phyloP scores from a whole-genome alignment of 2,329 filamentous ascomycete species.

The Scedosporium minutisporum region DNA sequence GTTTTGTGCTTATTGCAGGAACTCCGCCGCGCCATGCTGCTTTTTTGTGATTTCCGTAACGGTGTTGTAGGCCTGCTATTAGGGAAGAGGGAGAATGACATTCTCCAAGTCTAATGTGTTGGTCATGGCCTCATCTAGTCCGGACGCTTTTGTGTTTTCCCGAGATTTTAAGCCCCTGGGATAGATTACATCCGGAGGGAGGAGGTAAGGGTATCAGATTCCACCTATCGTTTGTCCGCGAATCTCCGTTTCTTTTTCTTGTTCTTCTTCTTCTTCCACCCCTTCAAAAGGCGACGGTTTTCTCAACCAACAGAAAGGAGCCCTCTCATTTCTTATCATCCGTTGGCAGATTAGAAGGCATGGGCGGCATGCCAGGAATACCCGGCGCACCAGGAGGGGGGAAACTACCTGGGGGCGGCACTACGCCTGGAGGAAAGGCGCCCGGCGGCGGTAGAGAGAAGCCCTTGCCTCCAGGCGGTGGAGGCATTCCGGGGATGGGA shows the following conservation, averaged over 20 bases:
- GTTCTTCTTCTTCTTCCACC: neutral
- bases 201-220: neutral
- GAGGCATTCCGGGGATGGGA: slow-evolving; percentile 14
- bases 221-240: neutral
- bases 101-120: neutral
- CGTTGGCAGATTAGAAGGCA: neutral
- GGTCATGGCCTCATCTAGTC: neutral
- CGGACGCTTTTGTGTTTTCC: neutral
- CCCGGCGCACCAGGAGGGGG: slow-evolving; percentile 12
- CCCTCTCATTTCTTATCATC: neutral
- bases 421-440: neutral
- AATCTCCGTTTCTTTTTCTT: neutral
- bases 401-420: slow-evolving; percentile 15
- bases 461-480: slow-evolving; percentile 17
- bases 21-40: neutral
- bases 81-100: neutral
- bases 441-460: slow-evolving; percentile 15
- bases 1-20: neutral
- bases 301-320: neutral
- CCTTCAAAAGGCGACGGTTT: neutral
- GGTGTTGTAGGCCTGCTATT: neutral
- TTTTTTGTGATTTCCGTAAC: neutral
- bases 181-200: neutral
- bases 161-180: neutral
- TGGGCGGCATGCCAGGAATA: slow-evolving; percentile 12